Percentiles rank a stretch among this genome's conserved stretches.
Conservation (phyloP, 2,329 filamentous ascomycete genomes). For the Venturia aucupariae region DNA sequence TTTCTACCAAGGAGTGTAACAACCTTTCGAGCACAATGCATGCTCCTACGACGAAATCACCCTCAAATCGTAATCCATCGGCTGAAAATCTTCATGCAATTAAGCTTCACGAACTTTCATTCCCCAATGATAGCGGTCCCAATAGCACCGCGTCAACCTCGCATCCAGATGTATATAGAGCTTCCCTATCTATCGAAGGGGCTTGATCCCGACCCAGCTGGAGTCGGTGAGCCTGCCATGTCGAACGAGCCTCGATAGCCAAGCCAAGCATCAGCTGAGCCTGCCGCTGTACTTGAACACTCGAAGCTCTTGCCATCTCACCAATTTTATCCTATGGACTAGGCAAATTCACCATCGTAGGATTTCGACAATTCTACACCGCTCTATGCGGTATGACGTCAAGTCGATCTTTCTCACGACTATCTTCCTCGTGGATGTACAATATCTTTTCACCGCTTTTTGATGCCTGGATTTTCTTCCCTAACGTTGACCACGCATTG, state of each 20-base stretch:
- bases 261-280: neutral
- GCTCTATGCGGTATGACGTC: neutral
- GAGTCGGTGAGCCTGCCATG: neutral
- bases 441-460: neutral
- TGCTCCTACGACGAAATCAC: neutral
- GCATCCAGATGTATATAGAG: neutral
- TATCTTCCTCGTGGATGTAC: neutral
- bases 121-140: neutral
- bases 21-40: neutral
- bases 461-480: neutral
- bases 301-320: neutral
- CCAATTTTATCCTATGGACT: neutral
- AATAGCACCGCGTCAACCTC: neutral
- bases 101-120: neutral
- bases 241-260: neutral
- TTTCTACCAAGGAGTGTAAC: neutral
- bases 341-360: neutral
- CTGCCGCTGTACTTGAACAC: neutral
- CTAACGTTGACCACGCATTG: neutral
- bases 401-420: neutral
- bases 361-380: neutral
- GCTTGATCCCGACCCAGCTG: neutral
- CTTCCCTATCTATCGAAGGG: neutral
- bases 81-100: neutral
- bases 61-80: neutral